Evolutionary conservation across 2,329 filamentous ascomycete genomes (phyloP), one percentile per base, ranked within the genome.

Genomic region (Diaporthe humulicola): DNA sequence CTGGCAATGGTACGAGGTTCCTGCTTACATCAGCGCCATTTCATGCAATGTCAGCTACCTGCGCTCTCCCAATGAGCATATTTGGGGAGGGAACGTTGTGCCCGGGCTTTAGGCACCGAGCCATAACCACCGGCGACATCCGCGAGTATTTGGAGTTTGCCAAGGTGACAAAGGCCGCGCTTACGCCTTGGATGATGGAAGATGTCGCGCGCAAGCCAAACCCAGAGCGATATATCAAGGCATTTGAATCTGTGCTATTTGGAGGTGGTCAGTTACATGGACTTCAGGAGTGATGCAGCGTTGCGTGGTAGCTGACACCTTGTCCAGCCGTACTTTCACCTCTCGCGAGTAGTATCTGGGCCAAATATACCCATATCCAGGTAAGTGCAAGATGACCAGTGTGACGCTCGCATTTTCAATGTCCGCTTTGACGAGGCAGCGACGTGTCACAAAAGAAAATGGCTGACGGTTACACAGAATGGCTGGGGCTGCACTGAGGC

Each of bases 141-240:
- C 71, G 74, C 33, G 70, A 73, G 14, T 73, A 78, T 6, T 57
- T 78, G 45, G 60, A 73, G 8, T 61, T 75, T 38, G 70, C 77
- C 14, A 76, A 52, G 28, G 74, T 67, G 14, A 76, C 71, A 28
- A 70, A 70, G n/a, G 77, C 71, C 1, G 56, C 76, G 3, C 50
- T 79, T 19, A 76, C 78, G 30, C 78, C 78, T 17, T 77, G 74
- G 71, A 77, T 76, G 54, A 77, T 79, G 77, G 78, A 79, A 48
- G 73, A 74, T 14, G 42, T 78, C 15, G 78, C 78, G 0, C 73
- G 71, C 48, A 73, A 58, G 33, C 74, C 76, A 0, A 69, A 78
- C 56, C 76, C 77, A 42, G 64, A 57, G 36, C 57, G 71, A 8
- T 73, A 64, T 14, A 75, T 75, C 19, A 57, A 61, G 30, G 52